Conservation (phyloP, 1,139 yeast species). For the Candida smagusa region DNA sequence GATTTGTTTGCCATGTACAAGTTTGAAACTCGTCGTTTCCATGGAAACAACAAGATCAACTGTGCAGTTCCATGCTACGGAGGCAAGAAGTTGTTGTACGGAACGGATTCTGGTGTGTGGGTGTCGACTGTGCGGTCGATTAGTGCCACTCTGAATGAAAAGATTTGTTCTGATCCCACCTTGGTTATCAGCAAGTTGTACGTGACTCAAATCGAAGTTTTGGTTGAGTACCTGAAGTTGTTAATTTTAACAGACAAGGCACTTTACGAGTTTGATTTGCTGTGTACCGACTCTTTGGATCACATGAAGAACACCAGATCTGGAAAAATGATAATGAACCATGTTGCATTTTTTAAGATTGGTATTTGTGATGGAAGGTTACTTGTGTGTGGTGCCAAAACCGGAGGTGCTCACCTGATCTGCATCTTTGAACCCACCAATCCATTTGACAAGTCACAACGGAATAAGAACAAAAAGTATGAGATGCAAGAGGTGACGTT, state of each 20-base stretch:
- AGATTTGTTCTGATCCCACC: slow-evolving; percentile 68
- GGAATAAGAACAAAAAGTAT: slow-evolving; percentile 61
- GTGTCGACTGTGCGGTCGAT: slow-evolving; percentile 60
- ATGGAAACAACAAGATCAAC: slow-evolving; percentile 70
- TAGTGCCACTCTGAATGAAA: slow-evolving; percentile 42
- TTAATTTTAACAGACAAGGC: slow-evolving; percentile 81
- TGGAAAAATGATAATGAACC: slow-evolving; percentile 77
- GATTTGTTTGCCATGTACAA: slow-evolving; percentile 80
- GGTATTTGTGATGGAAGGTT: slow-evolving; percentile 90
- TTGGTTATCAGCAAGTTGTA: slow-evolving; percentile 72
- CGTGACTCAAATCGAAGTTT: slow-evolving; percentile 85
- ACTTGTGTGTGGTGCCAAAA: slow-evolving; percentile 85
- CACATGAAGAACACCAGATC: slow-evolving; percentile 67
- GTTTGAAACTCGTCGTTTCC: slow-evolving; percentile 69
- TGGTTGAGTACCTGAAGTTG: slow-evolving; percentile 86
- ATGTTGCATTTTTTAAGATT: slow-evolving; percentile 84
- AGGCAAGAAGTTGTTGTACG: slow-evolving; percentile 84
- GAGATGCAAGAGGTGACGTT: slow-evolving; percentile 77
- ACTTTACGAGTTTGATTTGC: slow-evolving; percentile 76
- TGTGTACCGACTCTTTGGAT: slow-evolving; percentile 65
- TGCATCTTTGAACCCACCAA: slow-evolving; percentile 79
- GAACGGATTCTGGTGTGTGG: slow-evolving; percentile 90
- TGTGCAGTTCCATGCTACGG: slow-evolving; percentile 96
- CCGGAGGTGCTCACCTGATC: slow-evolving; percentile 70
- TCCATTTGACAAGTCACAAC: slow-evolving; percentile 55